Conservation (phyloP, 2,329 filamentous ascomycete genomes). For the Nigrograna mackinnonii region DNA sequence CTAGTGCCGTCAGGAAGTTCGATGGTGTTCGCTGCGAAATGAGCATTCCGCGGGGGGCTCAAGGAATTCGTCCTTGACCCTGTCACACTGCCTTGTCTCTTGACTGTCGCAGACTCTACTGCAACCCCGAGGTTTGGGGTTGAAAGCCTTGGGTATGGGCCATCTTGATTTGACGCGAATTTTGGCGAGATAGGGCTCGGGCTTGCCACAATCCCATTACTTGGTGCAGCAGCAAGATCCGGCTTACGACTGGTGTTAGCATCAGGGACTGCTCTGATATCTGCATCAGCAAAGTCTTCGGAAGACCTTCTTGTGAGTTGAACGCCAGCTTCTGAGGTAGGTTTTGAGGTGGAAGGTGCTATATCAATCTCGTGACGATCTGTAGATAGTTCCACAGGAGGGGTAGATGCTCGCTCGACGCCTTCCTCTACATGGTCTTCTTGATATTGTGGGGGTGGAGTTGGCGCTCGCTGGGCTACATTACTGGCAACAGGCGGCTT, state of each 20-base stretch:
- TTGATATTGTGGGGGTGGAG: slow-evolving; percentile 3
- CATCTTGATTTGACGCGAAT: slow-evolving; percentile 26
- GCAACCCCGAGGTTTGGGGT: slow-evolving; percentile 11
- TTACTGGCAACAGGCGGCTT: not conserved
- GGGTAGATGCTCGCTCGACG: slow-evolving; percentile 11
- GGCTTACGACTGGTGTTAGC: slow-evolving; percentile 20
- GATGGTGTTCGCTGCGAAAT: slow-evolving; percentile 64
- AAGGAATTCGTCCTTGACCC: slow-evolving; percentile 44
- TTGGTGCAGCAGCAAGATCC: too few species aligned
- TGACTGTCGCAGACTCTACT: slow-evolving; percentile 8
- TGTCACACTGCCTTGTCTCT: slow-evolving; percentile 21
- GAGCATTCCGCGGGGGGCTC: slow-evolving; percentile 70
- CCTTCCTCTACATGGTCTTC: slow-evolving; percentile 1
- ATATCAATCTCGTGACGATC: not conserved
- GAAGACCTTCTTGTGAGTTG: slow-evolving; percentile 17
- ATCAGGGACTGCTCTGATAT: slow-evolving; percentile 30
- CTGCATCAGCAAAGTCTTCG: slow-evolving; percentile 52
- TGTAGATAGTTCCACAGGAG: not conserved
- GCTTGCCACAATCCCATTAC: too few species aligned
- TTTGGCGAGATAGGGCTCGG: slow-evolving; percentile 20
- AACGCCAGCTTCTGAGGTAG: slow-evolving; percentile 3
- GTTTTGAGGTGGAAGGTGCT: not conserved
- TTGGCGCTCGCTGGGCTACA: slow-evolving; percentile 2
- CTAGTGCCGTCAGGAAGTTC: slow-evolving; percentile 57
- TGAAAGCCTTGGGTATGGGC: slow-evolving; percentile 25